Percentiles rank a stretch among this genome's conserved stretches.
Evolutionary conservation across 441 rosid genomes (phyloP).

Genomic region (Breynia disticha): DNA sequence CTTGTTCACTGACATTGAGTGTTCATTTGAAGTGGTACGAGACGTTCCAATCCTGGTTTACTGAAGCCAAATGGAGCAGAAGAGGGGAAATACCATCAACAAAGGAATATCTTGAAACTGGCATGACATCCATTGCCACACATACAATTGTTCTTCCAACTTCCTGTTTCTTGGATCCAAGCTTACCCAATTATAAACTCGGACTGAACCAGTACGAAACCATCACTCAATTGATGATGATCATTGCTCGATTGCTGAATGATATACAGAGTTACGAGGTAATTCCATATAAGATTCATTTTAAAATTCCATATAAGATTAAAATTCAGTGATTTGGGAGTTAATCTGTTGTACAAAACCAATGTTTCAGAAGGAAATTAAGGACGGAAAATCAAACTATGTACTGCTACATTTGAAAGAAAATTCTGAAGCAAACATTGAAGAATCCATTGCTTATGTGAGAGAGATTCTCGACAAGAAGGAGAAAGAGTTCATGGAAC

Average conservation of each 20-base stretch:
- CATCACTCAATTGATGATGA: conserved; percentile 42
- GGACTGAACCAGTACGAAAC: conserved; percentile 22
- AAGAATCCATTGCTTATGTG: conserved; percentile 30
- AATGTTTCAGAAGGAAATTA: conserved; percentile 39
- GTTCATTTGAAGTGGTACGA: conserved; percentile 42
- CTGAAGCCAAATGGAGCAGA: conserved; percentile 51
- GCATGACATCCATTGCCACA: conserved; percentile 41
- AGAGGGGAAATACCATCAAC: conserved; percentile 21
- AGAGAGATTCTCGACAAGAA: conserved; percentile 23
- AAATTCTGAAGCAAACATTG: conserved; percentile 28
- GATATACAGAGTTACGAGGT: conserved; percentile 57
- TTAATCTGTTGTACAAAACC: background rate
- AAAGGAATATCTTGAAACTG: conserved; percentile 40
- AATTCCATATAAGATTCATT: no score
- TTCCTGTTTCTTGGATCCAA: conserved; percentile 30
- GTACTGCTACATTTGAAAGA: conserved; percentile 39
- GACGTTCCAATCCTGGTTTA: conserved; percentile 53
- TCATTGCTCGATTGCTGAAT: conserved; percentile 41
- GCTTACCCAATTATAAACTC: conserved; percentile 19
- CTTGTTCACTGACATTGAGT: background rate
- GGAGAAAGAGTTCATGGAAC: conserved; percentile 34
- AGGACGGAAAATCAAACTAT: conserved; percentile 46
- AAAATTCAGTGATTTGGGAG: no score
- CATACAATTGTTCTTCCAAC: conserved; percentile 40
- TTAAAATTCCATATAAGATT: no score